A percentile compares a stretch with the other conserved stretches of the same genome.
These are phyloP conservation scores for Kregervanrija fluxuum DNA, from an alignment of 805 yeast genomes.

Conservation along the genomic window DNA sequence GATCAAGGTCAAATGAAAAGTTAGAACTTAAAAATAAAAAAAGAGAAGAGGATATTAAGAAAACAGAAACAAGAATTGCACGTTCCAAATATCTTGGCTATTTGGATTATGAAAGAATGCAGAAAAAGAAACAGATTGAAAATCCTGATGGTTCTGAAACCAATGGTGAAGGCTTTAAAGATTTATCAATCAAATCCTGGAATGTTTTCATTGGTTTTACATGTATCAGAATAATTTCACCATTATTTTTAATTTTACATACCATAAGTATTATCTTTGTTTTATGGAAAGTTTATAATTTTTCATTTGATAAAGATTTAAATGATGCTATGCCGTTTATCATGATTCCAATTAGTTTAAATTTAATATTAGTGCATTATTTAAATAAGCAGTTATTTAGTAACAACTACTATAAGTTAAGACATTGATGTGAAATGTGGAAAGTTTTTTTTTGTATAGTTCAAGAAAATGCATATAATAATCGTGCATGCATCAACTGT, in stretches of 20 bases:
- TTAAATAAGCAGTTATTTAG: constrained; percentile 20
- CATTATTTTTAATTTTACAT: constrained; percentile 21
- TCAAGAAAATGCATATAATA: neutral
- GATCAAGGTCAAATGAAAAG: constrained; percentile 5
- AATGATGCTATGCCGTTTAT: constrained; percentile 13
- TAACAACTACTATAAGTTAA: constrained; percentile 16
- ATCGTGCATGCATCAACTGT: neutral
- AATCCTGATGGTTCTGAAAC: constrained; percentile 10
- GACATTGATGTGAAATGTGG: no score
- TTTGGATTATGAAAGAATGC: constrained; percentile 4
- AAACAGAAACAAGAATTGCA: neutral
- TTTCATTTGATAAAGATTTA: constrained; percentile 9
- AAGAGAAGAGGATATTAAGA: neutral
- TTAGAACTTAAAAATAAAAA: neutral
- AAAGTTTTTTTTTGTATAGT: neutral
- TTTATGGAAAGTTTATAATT: constrained; percentile 14
- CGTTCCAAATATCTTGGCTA: constrained; percentile 8
- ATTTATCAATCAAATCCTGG: constrained; percentile 12
- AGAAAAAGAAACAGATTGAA: constrained; percentile 3
- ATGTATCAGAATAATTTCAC: constrained; percentile 19
- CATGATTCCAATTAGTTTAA: constrained; percentile 13
- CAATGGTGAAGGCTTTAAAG: constrained; percentile 3
- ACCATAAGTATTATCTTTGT: constrained; percentile 12
- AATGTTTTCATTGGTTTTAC: constrained; percentile 20
- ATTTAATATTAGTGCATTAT: constrained; percentile 21